phyloP scores from a whole-genome alignment of 129 eudicot genomes.

The Artemisia tridentata region DNA sequence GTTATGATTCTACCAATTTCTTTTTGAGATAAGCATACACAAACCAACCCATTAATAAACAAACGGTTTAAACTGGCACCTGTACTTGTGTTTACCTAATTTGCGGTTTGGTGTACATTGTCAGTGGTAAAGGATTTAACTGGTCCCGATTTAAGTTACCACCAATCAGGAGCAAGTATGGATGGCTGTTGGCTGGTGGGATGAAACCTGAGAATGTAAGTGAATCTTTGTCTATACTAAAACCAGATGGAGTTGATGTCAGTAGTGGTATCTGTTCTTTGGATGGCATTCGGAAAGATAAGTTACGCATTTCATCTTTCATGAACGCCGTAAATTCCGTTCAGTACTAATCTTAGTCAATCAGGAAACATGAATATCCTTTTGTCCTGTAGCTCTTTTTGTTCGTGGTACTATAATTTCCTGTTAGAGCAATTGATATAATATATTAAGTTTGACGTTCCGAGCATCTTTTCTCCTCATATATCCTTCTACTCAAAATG shows the following conservation, averaged over 20 bases:
- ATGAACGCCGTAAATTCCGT: constrained; percentile 65
- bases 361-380: not conserved
- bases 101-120: constrained; percentile 2
- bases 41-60: not conserved
- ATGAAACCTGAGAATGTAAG: constrained; percentile 68
- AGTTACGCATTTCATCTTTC: constrained; percentile 61
- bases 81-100: constrained; percentile 11
- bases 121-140: constrained; percentile 90
- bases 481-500: constrained; percentile 17
- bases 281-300: constrained; percentile 85
- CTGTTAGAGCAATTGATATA: not conserved
- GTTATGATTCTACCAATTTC: not conserved
- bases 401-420: too few relatives aligned
- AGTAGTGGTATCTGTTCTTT: constrained; percentile 93
- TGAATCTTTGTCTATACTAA: constrained; percentile 59
- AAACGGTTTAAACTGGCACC: not conserved
- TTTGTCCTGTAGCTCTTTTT: too few relatives aligned
- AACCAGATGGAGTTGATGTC: constrained; percentile 84
- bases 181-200: constrained; percentile 97
- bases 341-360: constrained; percentile 31
- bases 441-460: constrained; percentile 1
- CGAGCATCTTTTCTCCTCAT: constrained; percentile 4
- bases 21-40: not conserved
- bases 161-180: constrained; percentile 63
- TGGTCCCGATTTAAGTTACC: constrained; percentile 86